Evolutionary conservation across 139 green algal genomes (phyloP).

Genomic region (Chlamydomonas sphaeroides): DNA sequence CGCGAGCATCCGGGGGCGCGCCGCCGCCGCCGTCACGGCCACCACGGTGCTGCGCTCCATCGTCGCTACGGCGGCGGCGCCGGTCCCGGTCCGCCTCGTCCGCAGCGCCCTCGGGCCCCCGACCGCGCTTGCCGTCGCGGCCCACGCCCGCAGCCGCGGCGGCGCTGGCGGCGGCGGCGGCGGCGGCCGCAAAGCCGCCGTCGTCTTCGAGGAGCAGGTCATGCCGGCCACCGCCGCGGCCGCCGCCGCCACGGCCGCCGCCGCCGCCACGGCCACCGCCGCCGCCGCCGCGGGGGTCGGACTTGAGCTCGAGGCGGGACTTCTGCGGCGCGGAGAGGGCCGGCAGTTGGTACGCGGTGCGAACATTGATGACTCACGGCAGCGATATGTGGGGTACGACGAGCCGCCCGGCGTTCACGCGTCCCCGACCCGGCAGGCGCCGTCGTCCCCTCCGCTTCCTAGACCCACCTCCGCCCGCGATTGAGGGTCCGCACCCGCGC

Average conservation of each 20-base stretch:
- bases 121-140: not conserved
- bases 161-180: not conserved
- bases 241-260: slow-evolving; percentile 1
- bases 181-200: not conserved
- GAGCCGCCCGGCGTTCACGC: too few relatives aligned
- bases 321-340: slow-evolving; percentile 28
- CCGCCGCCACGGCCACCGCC: not conserved
- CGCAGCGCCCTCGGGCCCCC: not conserved
- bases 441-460: too few relatives aligned
- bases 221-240: not conserved
- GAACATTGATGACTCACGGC: too few relatives aligned
- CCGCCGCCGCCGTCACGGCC: not conserved
- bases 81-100: too few relatives aligned
- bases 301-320: slow-evolving; percentile 45
- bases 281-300: not conserved
- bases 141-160: too few relatives aligned
- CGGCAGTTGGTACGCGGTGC: too few relatives aligned
- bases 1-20: not conserved
- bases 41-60: too few relatives aligned
- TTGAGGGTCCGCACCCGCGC: too few relatives aligned
- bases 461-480: too few relatives aligned
- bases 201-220: slow-evolving; percentile 41
- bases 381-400: too few relatives aligned
- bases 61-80: too few relatives aligned
- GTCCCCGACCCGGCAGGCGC: too few relatives aligned